Conservation (phyloP, 2,329 filamentous ascomycete genomes). For the Aspergillus melleus region DNA sequence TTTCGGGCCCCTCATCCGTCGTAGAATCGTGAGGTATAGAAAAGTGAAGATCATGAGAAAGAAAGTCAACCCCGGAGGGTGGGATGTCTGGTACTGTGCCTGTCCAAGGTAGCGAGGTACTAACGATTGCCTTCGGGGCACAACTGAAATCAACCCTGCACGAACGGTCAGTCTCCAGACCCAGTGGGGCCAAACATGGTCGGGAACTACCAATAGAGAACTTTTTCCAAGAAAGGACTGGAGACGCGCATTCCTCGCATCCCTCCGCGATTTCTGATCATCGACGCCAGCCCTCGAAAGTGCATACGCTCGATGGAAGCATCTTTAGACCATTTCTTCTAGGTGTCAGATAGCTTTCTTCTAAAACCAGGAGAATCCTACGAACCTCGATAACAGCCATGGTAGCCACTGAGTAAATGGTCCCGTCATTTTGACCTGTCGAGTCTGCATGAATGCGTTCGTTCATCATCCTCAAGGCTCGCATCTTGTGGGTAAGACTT, state of each 20-base stretch:
- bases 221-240: conserved; percentile 30
- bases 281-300: conserved; percentile 28
- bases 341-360: conserved; percentile 11
- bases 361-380: not conserved
- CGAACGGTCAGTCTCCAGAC: conserved; percentile 2
- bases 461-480: conserved; percentile 31
- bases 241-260: conserved; percentile 30
- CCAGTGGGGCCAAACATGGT: not conserved
- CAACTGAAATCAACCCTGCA: conserved; percentile 34
- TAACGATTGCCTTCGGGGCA: conserved; percentile 30
- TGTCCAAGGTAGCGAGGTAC: conserved; percentile 32
- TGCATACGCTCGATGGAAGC: conserved; percentile 31
- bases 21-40: conserved; percentile 13
- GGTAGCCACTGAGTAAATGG: conserved; percentile 33
- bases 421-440: conserved; percentile 27
- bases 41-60: conserved; percentile 23
- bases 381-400: conserved; percentile 36
- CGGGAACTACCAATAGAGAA: conserved; percentile 31
- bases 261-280: conserved; percentile 30
- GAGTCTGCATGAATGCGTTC: conserved; percentile 28
- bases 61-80: conserved; percentile 24
- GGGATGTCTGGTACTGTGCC: conserved; percentile 23
- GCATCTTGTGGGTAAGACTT: conserved; percentile 36
- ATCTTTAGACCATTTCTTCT: conserved; percentile 37
- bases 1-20: conserved; percentile 17